These are phyloP conservation scores for Mariannaea elegans DNA, from an alignment of 2,329 filamentous ascomycete genomes.

Conservation along the genomic window DNA sequence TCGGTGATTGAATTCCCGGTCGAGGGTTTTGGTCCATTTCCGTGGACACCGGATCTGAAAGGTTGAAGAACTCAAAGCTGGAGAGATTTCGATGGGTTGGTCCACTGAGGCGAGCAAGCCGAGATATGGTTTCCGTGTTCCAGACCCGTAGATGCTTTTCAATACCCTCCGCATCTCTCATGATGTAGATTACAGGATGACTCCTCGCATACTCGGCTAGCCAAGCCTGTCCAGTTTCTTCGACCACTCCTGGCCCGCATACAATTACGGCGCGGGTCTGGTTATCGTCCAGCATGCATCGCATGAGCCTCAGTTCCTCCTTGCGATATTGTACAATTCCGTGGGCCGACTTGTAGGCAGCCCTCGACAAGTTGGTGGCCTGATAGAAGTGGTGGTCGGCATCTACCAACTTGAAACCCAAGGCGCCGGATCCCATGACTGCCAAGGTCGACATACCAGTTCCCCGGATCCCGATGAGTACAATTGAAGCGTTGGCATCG, in stretches of 20 bases:
- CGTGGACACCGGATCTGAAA: constrained; percentile 1
- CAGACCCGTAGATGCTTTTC: constrained; percentile 18
- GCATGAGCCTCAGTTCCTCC: constrained; percentile 27
- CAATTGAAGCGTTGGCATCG: constrained; percentile 15
- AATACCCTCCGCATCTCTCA: constrained; percentile 19
- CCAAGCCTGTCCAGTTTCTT: constrained; percentile 59
- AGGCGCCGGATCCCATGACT: constrained; percentile 58
- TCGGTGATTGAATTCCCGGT: constrained; percentile 7
- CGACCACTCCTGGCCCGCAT: constrained; percentile 61
- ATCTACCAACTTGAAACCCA: constrained; percentile 66
- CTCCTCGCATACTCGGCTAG: constrained; percentile 14
- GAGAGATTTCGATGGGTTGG: constrained; percentile 15
- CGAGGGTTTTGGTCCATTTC: neutral
- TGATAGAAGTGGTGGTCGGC: constrained; percentile 67
- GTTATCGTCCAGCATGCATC: constrained; percentile 58
- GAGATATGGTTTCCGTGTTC: constrained; percentile 16
- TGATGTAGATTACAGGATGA: constrained; percentile 23
- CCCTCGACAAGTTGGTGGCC: constrained; percentile 61
- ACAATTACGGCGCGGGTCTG: constrained; percentile 65
- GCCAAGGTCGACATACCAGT: constrained; percentile 71
- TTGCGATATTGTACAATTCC: constrained; percentile 21
- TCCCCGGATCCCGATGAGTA: constrained; percentile 55
- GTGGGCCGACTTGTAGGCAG: constrained; percentile 59
- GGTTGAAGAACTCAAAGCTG: constrained; percentile 24
- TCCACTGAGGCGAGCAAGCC: constrained; percentile 10